Percentiles rank a stretch among this genome's conserved stretches.
Evolutionary conservation across 805 yeast species (phyloP).

Genomic region (Pichia kluyveri): DNA sequence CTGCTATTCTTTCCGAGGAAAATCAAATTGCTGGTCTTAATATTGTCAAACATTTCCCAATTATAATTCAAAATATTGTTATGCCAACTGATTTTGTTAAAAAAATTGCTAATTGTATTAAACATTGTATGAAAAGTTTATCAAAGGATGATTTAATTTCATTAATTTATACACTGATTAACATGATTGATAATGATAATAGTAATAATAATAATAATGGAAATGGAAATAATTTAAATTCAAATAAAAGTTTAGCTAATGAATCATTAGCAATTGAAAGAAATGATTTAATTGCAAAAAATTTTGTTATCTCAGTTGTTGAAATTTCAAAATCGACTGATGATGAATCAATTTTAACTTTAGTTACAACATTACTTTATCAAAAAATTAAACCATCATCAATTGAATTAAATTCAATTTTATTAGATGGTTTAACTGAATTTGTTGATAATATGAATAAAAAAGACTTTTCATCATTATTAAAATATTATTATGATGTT

Average conservation of each 20-base stretch:
- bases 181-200: slow-evolving; percentile 34
- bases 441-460: slow-evolving; percentile 55
- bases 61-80: slow-evolving; percentile 47
- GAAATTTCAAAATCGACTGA: slow-evolving; percentile 57
- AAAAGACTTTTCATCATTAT: slow-evolving; percentile 57
- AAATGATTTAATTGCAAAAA: slow-evolving; percentile 38
- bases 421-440: slow-evolving; percentile 53
- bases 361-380: slow-evolving; percentile 72
- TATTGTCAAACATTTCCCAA: slow-evolving; percentile 30
- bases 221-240: slow-evolving; percentile 6
- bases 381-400: slow-evolving; percentile 54
- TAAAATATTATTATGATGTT: slow-evolving; percentile 47
- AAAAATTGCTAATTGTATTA: slow-evolving; percentile 47
- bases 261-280: slow-evolving; percentile 17
- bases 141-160: slow-evolving; percentile 80
- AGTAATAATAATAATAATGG: neutral
- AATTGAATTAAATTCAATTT: slow-evolving; percentile 42
- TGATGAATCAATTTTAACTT: slow-evolving; percentile 63
- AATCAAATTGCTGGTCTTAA: slow-evolving; percentile 35
- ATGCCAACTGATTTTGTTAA: slow-evolving; percentile 39
- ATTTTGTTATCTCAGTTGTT: slow-evolving; percentile 60
- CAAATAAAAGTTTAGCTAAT: slow-evolving; percentile 4
- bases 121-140: slow-evolving; percentile 55
- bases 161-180: slow-evolving; percentile 74
- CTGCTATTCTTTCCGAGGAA: slow-evolving; percentile 24